Evolutionary conservation across 2,329 filamentous ascomycete species (phyloP).

Genomic region (Scortechinia acanthostroma): DNA sequence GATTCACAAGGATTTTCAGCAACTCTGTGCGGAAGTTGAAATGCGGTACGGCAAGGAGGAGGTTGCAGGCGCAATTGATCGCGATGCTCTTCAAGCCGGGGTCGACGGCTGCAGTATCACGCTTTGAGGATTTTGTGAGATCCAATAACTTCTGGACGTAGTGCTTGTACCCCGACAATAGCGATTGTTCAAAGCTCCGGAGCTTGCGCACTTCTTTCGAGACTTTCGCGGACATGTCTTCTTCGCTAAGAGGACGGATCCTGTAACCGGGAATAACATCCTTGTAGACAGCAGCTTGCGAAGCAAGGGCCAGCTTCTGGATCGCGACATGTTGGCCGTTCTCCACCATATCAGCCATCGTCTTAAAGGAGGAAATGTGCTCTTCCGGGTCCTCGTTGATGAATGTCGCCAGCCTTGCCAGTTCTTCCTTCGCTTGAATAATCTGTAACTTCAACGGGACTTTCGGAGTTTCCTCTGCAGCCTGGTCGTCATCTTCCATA

Average conservation of each 20-base stretch:
- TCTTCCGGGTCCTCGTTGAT: conserved; percentile 93
- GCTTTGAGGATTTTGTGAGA: conserved; percentile 50
- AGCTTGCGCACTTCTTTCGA: conserved; percentile 85
- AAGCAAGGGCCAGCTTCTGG: conserved; percentile 77
- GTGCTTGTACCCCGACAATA: conserved; percentile 76
- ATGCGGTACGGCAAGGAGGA: conserved; percentile 78
- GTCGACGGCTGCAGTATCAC: conserved; percentile 24
- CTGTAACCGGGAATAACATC: conserved; percentile 94
- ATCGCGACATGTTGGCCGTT: conserved; percentile 59
- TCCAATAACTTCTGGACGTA: conserved; percentile 73
- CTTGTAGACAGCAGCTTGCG: conserved; percentile 85
- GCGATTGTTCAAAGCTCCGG: conserved; percentile 77
- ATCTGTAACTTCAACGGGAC: conserved; percentile 75
- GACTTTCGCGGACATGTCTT: conserved; percentile 69
- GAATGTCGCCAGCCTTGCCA: conserved; percentile 72
- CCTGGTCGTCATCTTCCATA: conserved; percentile 29
- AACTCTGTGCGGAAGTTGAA: conserved; percentile 93
- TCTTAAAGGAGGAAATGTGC: conserved; percentile 72
- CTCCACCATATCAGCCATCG: conserved; percentile 64
- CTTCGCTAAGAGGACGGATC: conserved; percentile 75
- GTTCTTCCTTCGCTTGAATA: conserved; percentile 79
- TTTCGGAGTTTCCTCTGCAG: conserved; percentile 41
- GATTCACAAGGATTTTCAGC: conserved; percentile 77
- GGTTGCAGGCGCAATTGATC: conserved; percentile 75
- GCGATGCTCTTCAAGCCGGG: conserved; percentile 65